A percentile compares a stretch with the other conserved stretches of the same genome.
Conservation (phyloP, 139 green algal genomes). For the Desmodesmus armatus region DNA sequence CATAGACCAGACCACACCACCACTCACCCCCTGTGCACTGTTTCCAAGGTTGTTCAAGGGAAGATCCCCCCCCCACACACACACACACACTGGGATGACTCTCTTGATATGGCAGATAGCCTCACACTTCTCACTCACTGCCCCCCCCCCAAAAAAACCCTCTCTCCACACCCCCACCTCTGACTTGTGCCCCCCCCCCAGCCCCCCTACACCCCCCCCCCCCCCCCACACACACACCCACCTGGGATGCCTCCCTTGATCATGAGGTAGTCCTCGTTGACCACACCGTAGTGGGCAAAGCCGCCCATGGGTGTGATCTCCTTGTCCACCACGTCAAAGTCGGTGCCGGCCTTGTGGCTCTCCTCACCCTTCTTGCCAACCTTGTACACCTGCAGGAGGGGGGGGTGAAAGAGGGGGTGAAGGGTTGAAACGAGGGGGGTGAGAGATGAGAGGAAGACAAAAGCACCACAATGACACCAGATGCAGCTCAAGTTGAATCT, state of each 20-base stretch:
- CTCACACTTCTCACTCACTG: not conserved
- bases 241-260: slow-evolving; percentile 83
- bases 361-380: slow-evolving; percentile 96
- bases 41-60: not conserved
- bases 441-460: too few relatives aligned
- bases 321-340: slow-evolving; percentile 98
- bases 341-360: slow-evolving; percentile 88
- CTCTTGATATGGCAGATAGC: too few relatives aligned
- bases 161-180: too few relatives aligned
- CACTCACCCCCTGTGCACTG: not conserved
- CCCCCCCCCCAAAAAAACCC: not conserved
- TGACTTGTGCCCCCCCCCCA: not conserved
- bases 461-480: too few relatives aligned
- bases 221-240: too few relatives aligned
- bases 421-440: too few relatives aligned
- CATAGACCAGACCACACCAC: too few relatives aligned
- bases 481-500: too few relatives aligned
- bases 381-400: slow-evolving; percentile 79
- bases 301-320: slow-evolving; percentile 99
- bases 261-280: slow-evolving; percentile 99
- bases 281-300: slow-evolving; percentile 98
- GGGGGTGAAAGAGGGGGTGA: too few relatives aligned
- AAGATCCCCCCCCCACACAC: not conserved
- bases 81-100: not conserved
- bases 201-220: too few relatives aligned